These are phyloP conservation scores for Stereocaulon alpinum DNA, from an alignment of 495 filamentous ascomycete species.

Conservation along the genomic window DNA sequence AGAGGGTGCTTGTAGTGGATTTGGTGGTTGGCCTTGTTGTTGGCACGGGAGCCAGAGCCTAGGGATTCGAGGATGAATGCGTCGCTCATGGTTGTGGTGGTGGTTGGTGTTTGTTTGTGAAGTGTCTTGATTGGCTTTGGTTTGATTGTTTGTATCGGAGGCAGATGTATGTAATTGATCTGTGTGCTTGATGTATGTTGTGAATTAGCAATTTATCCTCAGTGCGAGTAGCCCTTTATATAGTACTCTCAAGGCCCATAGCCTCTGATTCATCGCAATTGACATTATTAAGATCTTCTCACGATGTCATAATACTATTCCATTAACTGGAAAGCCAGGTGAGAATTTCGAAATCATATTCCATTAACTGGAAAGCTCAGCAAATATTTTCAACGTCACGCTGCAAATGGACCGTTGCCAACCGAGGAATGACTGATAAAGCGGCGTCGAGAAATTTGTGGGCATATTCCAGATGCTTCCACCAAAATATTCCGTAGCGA, in stretches of 20 bases:
- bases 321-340: slow-evolving; percentile 21
- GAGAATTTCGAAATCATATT: background rate
- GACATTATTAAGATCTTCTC: slow-evolving; percentile 1
- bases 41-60: slow-evolving; percentile 25
- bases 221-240: slow-evolving; percentile 10
- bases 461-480: background rate
- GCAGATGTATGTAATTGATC: background rate
- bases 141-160: background rate
- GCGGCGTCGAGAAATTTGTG: background rate
- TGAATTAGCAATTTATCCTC: background rate
- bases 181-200: too few species aligned
- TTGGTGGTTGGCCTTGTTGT: slow-evolving; percentile 25
- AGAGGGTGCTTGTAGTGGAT: slow-evolving; percentile 21
- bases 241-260: background rate
- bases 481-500: too few species aligned
- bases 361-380: too few species aligned
- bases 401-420: slow-evolving; percentile 1
- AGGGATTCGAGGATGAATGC: slow-evolving; percentile 1
- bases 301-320: slow-evolving; percentile 10
- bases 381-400: background rate
- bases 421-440: slow-evolving; percentile 6
- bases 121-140: background rate
- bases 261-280: background rate
- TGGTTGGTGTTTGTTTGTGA: slow-evolving; percentile 4
- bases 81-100: slow-evolving; percentile 10